These are phyloP conservation scores for rapeseed (Brassica napus) DNA, from an alignment of 345 rosid species.

Conservation along the genomic window DNA sequence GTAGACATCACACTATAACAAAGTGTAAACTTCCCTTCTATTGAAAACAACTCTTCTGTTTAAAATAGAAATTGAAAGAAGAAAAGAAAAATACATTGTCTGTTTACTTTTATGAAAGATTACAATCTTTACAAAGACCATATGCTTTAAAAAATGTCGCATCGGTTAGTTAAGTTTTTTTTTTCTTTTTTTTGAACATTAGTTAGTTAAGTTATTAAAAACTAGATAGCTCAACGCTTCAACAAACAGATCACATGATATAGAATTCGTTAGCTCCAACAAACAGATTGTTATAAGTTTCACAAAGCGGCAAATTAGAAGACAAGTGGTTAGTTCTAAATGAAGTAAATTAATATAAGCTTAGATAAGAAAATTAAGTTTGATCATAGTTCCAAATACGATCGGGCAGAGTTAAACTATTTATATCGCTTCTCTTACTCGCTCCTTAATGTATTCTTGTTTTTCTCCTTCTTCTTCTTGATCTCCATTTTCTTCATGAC, in stretches of 20 bases:
- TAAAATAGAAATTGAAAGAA: constrained; percentile 1
- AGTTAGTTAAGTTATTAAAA: too few relatives aligned
- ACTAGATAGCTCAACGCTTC: too few relatives aligned
- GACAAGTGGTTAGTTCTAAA: too few relatives aligned
- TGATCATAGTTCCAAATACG: not conserved
- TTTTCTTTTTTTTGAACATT: too few relatives aligned
- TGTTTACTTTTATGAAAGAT: constrained; percentile 27
- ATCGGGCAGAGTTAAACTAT: not conserved
- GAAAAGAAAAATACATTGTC: not conserved
- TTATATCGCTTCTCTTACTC: not conserved
- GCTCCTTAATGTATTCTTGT: not conserved
- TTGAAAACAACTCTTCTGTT: constrained; percentile 12
- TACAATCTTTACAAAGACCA: constrained; percentile 16
- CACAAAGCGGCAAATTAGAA: too few relatives aligned
- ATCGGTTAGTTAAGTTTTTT: too few relatives aligned
- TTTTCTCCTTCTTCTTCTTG: not conserved
- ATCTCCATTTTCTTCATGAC: not conserved
- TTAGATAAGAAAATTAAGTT: not conserved
- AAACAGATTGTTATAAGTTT: too few relatives aligned
- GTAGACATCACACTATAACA: constrained; percentile 59
- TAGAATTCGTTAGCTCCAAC: too few relatives aligned
- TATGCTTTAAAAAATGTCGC: not conserved
- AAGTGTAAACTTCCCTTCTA: constrained; percentile 74
- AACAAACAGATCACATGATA: too few relatives aligned
- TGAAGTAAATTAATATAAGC: too few relatives aligned